These are phyloP conservation scores for Blastomyces silverae DNA, from an alignment of 2,329 filamentous ascomycete genomes.

Conservation along the genomic window DNA sequence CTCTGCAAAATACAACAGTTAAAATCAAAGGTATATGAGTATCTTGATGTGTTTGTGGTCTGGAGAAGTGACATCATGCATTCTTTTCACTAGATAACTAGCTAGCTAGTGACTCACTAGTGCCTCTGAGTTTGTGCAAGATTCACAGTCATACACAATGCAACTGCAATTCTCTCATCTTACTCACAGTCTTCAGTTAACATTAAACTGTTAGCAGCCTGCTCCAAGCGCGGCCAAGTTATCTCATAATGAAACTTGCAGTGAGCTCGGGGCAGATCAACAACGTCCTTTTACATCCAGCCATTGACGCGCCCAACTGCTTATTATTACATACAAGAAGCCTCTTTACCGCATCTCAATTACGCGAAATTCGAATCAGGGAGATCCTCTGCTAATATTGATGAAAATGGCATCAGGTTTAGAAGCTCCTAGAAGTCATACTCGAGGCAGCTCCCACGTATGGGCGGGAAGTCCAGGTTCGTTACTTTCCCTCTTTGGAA, in stretches of 20 bases:
- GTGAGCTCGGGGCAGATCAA: not conserved
- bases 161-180: no score
- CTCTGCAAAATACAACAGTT: no score
- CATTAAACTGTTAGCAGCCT: not conserved
- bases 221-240: not conserved
- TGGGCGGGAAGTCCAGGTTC: not conserved
- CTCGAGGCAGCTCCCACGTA: not conserved
- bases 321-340: slow-evolving; percentile 5
- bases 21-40: no score
- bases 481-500: not conserved
- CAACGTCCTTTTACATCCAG: not conserved
- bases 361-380: slow-evolving; percentile 10
- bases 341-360: slow-evolving; percentile 2
- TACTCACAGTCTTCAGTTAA: not conserved
- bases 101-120: no score
- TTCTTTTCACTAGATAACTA: no score
- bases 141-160: no score
- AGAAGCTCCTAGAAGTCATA: not conserved
- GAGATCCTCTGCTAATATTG: slow-evolving; percentile 6
- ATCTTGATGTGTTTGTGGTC: no score
- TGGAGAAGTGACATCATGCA: no score
- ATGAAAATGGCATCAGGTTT: slow-evolving; percentile 2
- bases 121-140: no score
- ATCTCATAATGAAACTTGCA: not conserved
- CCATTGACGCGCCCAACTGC: not conserved